These are phyloP conservation scores for Leptosphaerulina australis DNA, from an alignment of 2,329 filamentous ascomycete species.

Conservation along the genomic window DNA sequence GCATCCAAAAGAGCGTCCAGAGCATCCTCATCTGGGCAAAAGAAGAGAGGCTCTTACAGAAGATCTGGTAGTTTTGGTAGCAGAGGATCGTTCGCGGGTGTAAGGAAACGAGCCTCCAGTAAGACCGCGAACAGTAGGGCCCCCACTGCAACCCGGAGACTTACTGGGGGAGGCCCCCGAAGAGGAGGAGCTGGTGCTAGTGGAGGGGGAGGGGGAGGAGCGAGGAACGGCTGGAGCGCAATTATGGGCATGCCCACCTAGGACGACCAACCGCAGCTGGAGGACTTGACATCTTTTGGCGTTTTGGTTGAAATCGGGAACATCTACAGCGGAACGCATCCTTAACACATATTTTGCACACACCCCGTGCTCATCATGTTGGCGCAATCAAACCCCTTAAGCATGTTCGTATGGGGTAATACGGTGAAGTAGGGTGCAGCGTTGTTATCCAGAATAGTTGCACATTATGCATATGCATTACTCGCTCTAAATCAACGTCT, in stretches of 20 bases:
- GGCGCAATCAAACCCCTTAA: not conserved
- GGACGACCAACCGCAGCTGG: too few relatives aligned
- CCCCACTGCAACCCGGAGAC: constrained; percentile 14
- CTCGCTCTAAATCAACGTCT: not conserved
- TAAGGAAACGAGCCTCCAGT: constrained; percentile 25
- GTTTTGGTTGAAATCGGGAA: too few relatives aligned
- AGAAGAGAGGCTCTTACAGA: constrained; percentile 24
- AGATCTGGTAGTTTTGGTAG: constrained; percentile 28
- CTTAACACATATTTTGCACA: not conserved
- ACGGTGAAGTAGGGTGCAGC: not conserved
- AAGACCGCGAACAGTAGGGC: constrained; percentile 22
- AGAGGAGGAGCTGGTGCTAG: constrained; percentile 12
- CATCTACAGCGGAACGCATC: not conserved
- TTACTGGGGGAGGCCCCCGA: constrained; percentile 18
- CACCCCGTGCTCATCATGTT: not conserved
- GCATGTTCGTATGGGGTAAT: not conserved
- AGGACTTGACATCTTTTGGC: too few relatives aligned
- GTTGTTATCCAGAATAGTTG: not conserved
- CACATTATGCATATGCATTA: not conserved
- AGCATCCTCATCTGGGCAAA: constrained; percentile 21
- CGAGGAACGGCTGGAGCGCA: constrained; percentile 12
- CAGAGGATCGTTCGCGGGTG: constrained; percentile 18
- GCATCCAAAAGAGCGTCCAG: constrained; percentile 25
- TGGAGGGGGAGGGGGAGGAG: constrained; percentile 8
- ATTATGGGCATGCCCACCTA: constrained; percentile 42